Evolutionary conservation across 768 basidiomycete genomes (phyloP).

Genomic region (Coprinellus micaceus): DNA sequence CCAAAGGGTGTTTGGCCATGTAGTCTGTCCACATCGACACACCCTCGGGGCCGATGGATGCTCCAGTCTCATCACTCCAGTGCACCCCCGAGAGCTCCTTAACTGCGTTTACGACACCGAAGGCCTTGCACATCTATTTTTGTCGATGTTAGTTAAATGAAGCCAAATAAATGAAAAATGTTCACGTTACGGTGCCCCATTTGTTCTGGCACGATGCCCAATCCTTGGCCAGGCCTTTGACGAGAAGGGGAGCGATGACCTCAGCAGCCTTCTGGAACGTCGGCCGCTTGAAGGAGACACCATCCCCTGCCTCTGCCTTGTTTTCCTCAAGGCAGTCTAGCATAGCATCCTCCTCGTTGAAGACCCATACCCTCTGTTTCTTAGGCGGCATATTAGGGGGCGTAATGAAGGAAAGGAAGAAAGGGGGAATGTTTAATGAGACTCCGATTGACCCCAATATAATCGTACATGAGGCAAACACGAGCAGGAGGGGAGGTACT

Average conservation of each 20-base stretch:
- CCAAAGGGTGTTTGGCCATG: slow-evolving; percentile 18
- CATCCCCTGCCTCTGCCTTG: slow-evolving; percentile 23
- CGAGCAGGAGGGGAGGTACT: background rate
- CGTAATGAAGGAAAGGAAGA: background rate
- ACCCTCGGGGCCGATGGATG: slow-evolving; percentile 1
- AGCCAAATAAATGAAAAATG: slow-evolving; percentile 3
- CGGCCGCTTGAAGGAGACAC: slow-evolving; percentile 18
- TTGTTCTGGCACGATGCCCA: slow-evolving; percentile 13
- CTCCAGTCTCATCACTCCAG: slow-evolving; percentile 8
- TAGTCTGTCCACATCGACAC: slow-evolving; percentile 19
- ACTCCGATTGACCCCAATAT: background rate
- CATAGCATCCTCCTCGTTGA: slow-evolving; percentile 15
- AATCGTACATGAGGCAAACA: background rate
- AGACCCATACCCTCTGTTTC: slow-evolving; percentile 5
- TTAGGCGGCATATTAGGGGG: background rate
- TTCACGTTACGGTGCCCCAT: slow-evolving; percentile 11
- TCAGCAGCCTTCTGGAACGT: slow-evolving; percentile 13
- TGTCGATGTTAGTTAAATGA: background rate
- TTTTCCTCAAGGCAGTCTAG: slow-evolving; percentile 18
- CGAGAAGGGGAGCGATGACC: slow-evolving; percentile 4
- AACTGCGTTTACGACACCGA: slow-evolving; percentile 2
- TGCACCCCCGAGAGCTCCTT: slow-evolving; percentile 8
- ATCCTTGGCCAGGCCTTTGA: slow-evolving; percentile 12
- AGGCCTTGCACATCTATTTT: slow-evolving; percentile 13
- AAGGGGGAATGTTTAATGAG: background rate